Base-by-base conservation (phyloP, 2,329 filamentous ascomycete species). In the Diaporthe aspalathi region DNA sequence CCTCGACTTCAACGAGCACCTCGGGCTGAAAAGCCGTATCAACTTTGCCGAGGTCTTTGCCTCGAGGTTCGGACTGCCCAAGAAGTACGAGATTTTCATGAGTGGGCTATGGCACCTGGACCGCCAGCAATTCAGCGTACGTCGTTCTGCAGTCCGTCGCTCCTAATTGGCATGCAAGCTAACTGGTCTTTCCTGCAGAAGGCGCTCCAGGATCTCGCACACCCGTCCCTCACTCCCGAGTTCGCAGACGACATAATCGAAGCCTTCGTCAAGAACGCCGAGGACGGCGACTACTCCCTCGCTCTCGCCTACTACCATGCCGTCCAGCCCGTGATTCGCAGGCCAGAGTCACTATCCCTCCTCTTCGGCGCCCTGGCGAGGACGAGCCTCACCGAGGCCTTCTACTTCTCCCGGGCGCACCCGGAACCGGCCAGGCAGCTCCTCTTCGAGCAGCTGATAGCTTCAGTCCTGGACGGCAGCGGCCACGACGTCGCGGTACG, bases 51-150 rank as follows among this genome's bases (percentile, higher is more conserved):
- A 86, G 24, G 73, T 78, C 1, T 94, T 95, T 75, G 89, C 91
- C 20, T 81, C 82, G 52, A 83, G 83, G 29, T 90, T 90, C 6
- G 90, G 91, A 74, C 85, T 97, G 66, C 93, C 94, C 1, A 85
- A 87, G 69, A 93, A 91, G 75, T 97, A 95, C 80, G 90, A 91
- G 80, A 89, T 93, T 56, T 93, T 95, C 76, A 94, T 96, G 82
- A 90, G 92, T 76, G 94, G 94, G 0, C 83, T 97, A 12, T 97
- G 94, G 93, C 86, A 92, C 76, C 84, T 97, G 79, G 94, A 97
- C 78, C 88, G 89, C 53, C 84, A 90, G 54, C 86, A 94, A 70
- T 94, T 93, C 77, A 83, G 86, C 74, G 90, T 92, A 77, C 8
- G 81, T 40, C 12, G 16, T 22, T 17, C n/a, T 35, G 16, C 27